Percentiles rank a stretch among this genome's conserved stretches.
Conservation (phyloP, 1,139 yeast species). For the Hansenula lynferdii region DNA sequence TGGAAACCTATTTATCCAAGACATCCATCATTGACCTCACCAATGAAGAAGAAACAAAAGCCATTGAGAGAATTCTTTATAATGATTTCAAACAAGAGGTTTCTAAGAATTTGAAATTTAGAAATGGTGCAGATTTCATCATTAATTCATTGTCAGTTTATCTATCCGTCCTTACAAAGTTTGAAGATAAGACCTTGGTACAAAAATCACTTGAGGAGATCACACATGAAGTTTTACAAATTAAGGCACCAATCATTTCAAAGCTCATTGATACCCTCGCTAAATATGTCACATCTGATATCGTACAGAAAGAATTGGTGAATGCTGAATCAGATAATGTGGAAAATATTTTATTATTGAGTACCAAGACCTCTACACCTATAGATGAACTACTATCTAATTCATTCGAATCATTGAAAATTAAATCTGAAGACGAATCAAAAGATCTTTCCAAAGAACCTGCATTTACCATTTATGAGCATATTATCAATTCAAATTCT, state of each 20-base stretch:
- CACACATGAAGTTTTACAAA: slow-evolving; percentile 11
- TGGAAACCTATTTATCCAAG: slow-evolving; percentile 15
- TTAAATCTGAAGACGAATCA: slow-evolving; percentile 21
- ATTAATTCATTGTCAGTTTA: slow-evolving; percentile 18
- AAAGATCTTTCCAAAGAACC: slow-evolving; percentile 19
- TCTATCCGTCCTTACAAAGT: slow-evolving; percentile 5
- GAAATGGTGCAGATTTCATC: slow-evolving; percentile 22
- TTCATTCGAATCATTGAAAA: slow-evolving; percentile 11
- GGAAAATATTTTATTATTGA: not conserved
- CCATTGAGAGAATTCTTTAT: slow-evolving; percentile 18
- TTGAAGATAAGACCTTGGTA: not conserved
- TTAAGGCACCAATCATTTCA: slow-evolving; percentile 5
- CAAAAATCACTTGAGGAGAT: not conserved
- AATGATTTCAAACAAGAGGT: slow-evolving; percentile 23
- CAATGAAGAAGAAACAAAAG: slow-evolving; percentile 7
- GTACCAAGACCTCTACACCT: not conserved
- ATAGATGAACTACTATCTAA: slow-evolving; percentile 5
- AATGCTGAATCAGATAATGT: not conserved
- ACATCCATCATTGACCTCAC: slow-evolving; percentile 5
- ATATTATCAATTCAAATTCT: slow-evolving; percentile 22
- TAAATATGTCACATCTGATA: slow-evolving; percentile 5
- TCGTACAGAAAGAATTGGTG: slow-evolving; percentile 4
- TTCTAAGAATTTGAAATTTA: slow-evolving; percentile 23
- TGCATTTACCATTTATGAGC: slow-evolving; percentile 24
- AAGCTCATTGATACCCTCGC: slow-evolving; percentile 11